A percentile compares a stretch with the other conserved stretches of the same genome.
Conservation (phyloP, 768 basidiomycete species). For the Tephrocybe sp. region DNA sequence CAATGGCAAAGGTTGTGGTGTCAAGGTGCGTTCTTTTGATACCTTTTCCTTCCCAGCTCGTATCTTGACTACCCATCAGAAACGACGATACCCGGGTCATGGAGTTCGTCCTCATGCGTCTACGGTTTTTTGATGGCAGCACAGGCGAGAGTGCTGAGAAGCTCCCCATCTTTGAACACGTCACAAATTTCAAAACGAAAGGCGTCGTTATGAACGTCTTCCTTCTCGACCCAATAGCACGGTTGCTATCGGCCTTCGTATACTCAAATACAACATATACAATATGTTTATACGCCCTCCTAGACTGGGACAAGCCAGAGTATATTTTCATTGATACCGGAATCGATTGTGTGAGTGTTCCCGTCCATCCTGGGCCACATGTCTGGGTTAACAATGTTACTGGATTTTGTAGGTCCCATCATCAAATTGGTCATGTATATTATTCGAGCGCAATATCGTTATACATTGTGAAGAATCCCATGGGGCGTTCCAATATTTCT, state of each 20-base stretch:
- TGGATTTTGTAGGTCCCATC: slow-evolving; percentile 45
- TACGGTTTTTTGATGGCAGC: slow-evolving; percentile 53
- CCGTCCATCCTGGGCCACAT: slow-evolving; percentile 2
- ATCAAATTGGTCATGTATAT: slow-evolving; percentile 77
- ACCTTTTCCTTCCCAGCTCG: not conserved
- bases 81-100: slow-evolving; percentile 62
- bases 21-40: slow-evolving; percentile 40
- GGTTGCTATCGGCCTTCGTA: slow-evolving; percentile 67
- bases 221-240: slow-evolving; percentile 59
- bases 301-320: slow-evolving; percentile 63
- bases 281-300: slow-evolving; percentile 59
- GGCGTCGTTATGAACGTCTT: slow-evolving; percentile 80
- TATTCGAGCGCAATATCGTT: slow-evolving; percentile 62
- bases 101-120: slow-evolving; percentile 70
- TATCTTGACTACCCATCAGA: slow-evolving; percentile 24
- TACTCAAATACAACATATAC: slow-evolving; percentile 51
- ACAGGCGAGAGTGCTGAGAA: slow-evolving; percentile 33
- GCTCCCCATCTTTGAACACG: slow-evolving; percentile 51
- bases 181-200: slow-evolving; percentile 61
- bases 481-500: slow-evolving; percentile 66
- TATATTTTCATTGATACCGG: slow-evolving; percentile 75
- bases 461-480: slow-evolving; percentile 73
- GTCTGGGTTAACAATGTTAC: not conserved
- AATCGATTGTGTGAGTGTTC: slow-evolving; percentile 61
- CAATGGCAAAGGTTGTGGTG: slow-evolving; percentile 64